Evolutionary conservation across 495 filamentous ascomycete genomes (phyloP).

Genomic region (Parathielavia appendiculata): DNA sequence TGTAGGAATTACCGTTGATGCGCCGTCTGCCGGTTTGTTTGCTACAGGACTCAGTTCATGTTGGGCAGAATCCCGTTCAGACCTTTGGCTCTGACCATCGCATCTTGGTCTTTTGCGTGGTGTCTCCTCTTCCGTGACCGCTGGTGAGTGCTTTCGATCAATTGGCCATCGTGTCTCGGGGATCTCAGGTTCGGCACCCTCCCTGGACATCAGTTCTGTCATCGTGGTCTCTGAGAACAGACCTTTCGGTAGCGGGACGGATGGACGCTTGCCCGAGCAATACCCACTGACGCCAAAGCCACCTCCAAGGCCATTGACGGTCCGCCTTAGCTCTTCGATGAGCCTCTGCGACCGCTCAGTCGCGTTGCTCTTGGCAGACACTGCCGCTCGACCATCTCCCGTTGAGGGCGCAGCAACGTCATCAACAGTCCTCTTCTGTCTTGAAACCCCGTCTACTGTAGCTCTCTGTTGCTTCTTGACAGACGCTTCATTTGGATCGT

Average conservation of each 20-base stretch:
- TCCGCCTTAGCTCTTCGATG: conserved; percentile 3
- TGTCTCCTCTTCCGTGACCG: not conserved
- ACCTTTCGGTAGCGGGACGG: conserved; percentile 14
- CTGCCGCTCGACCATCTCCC: not conserved
- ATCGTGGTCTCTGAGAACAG: conserved; percentile 10
- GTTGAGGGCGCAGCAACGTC: not conserved
- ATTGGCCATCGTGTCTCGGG: not conserved
- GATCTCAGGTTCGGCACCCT: not conserved
- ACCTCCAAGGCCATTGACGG: conserved; percentile 14
- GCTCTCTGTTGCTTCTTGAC: conserved; percentile 16
- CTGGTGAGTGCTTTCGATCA: conserved; percentile 10
- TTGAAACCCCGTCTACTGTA: not conserved
- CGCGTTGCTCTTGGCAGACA: not conserved
- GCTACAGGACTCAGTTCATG: not conserved
- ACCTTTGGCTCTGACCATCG: not conserved
- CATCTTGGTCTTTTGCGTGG: conserved; percentile 13
- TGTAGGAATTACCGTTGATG: no score
- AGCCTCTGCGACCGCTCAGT: not conserved
- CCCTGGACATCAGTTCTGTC: conserved; percentile 12
- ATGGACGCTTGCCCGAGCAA: conserved; percentile 19
- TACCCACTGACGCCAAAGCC: conserved; percentile 27
- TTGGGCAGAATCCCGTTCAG: not conserved
- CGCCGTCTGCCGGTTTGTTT: not conserved
- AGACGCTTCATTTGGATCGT: conserved; percentile 50
- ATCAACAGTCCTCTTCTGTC: not conserved